Evolutionary conservation across 805 yeast genomes (phyloP), one percentile per base, ranked within the genome.

Genomic region (Candida hungchunana): DNA sequence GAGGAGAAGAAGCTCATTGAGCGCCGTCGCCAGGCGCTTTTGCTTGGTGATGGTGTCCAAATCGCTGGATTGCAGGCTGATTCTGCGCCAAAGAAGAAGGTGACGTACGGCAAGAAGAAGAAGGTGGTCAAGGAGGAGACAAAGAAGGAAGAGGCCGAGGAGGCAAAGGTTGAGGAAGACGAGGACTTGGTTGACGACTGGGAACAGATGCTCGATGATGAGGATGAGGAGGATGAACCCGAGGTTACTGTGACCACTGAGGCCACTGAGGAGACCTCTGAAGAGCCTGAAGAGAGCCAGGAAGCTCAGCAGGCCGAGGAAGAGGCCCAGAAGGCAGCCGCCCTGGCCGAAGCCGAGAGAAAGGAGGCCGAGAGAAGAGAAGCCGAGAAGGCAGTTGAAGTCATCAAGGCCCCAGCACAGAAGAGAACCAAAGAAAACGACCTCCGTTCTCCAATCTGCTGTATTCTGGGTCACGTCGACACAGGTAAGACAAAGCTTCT

Each of bases 401-500:
- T 11, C n/a, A n/a, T n/a, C n/a, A n/a, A n/a, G 29, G 43, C 48
- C 15, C 58, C 47, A 18, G 47, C 30, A 10, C 35, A 37, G 27
- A 33, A 29, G 14, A n/a, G 41, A 25, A 34, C 27, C n/a, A 7
- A 9, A 11, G n/a, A 9, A 13, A 25, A 63, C 28, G 74, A 93
- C 55, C 67, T 93, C 58, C 95, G 99, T 67, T 93, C 99, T 46
- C 99, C 99, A 47, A 93, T 93, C 60, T 93, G 98, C 66, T 88
- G 96, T 82, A 93, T 93, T 56, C 75, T 93, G 63, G 99, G 99
- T 60, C 99, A 93, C 71, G 99, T 93, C 65, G 99, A 93, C 74
- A 93, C 98, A 40, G 99, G 99, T 80, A 93, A 93, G 67, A 93
- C 99, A 49, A 93, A 93, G 62, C 75, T 93, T 48, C 73, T 93